Base-by-base conservation (phyloP, 352 stramenopile species). In the Phytopythium chamaehyphon region DNA sequence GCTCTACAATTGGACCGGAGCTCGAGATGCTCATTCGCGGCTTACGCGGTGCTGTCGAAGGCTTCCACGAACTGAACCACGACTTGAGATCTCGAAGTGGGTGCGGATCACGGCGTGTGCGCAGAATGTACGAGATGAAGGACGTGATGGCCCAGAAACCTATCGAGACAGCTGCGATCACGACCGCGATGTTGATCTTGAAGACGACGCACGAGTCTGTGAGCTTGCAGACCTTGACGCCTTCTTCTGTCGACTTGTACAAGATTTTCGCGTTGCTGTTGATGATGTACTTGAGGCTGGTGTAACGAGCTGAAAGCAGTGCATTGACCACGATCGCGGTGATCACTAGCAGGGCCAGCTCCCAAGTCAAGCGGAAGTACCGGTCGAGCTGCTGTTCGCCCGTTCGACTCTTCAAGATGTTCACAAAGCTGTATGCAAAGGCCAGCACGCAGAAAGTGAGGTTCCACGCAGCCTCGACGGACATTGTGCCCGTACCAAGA, bases 401-500 rank as follows among this genome's bases (percentile, higher is more conserved):
- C 5, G 61, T 64, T 5, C 61, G 51, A 7, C 51, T 55, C 28
- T 64, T 64, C 21, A 56, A 37, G 31, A 68, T 36, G 33, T 68
- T 68, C 19, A 64, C 42, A 26, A 59, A 64, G 22, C 51, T 55
- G 37, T 69, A 69, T 1, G 55, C 64, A 42, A 69, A 69, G 23
- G 51, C 38, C 18, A 56, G 21, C 39, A 72, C 59, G 15, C 63
- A 72, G 52, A 69, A 72, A 0, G 63, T 72, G 26, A 72, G 60
- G 52, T 72, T 72, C 61, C 59, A 67, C n/a, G 63, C 54, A 23
- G 61, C 59, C 19, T 68, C 65, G 10, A 73, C 49, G 0, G 65
- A 73, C 61, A 70, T 64, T 18, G 61, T 73, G 19, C 65, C 65
- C 12, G 65, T 73, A 14, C 54, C 62, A 6, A 73, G 65, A 3